Evolutionary conservation across 192 early-diverging fungal genomes (phyloP).

Genomic region (Cetraspora pellucida): DNA sequence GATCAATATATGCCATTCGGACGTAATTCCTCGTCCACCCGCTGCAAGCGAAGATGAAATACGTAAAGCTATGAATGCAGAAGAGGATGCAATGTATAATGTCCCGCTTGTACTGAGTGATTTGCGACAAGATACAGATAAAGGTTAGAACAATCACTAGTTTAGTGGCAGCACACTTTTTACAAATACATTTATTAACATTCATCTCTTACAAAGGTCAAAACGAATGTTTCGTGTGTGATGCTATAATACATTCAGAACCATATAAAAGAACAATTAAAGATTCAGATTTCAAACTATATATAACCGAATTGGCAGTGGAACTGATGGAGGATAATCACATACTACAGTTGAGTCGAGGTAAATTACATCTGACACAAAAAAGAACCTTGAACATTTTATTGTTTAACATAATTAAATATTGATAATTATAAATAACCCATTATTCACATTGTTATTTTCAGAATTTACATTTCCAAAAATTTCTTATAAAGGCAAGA

Average conservation of each 20-base stretch:
- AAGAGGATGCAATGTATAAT: slow-evolving; percentile 59
- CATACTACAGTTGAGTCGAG: slow-evolving; percentile 55
- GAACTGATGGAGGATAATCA: slow-evolving; percentile 71
- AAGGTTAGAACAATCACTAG: slow-evolving; percentile 42
- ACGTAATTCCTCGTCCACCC: slow-evolving; percentile 61
- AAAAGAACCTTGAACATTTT: not conserved
- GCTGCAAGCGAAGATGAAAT: slow-evolving; percentile 66
- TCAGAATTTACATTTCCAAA: slow-evolving; percentile 23
- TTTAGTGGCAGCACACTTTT: not conserved
- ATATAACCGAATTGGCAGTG: slow-evolving; percentile 67
- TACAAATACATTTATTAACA: not conserved
- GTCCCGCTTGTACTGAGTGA: slow-evolving; percentile 65
- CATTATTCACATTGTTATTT: not conserved
- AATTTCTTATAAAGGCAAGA: not conserved
- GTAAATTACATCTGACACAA: slow-evolving; percentile 41
- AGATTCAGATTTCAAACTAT: slow-evolving; percentile 67
- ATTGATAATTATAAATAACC: not conserved
- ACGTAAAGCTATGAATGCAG: slow-evolving; percentile 59
- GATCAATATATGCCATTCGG: slow-evolving; percentile 68
- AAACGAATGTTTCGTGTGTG: slow-evolving; percentile 59
- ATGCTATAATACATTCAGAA: slow-evolving; percentile 67
- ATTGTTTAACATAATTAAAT: not conserved
- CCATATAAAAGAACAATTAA: slow-evolving; percentile 53
- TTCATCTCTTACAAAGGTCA: slow-evolving; percentile 35
- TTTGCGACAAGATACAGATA: slow-evolving; percentile 54